Base-by-base conservation (phyloP, 2,329 filamentous ascomycete genomes). In the Neopestalotiopsis sp. region DNA sequence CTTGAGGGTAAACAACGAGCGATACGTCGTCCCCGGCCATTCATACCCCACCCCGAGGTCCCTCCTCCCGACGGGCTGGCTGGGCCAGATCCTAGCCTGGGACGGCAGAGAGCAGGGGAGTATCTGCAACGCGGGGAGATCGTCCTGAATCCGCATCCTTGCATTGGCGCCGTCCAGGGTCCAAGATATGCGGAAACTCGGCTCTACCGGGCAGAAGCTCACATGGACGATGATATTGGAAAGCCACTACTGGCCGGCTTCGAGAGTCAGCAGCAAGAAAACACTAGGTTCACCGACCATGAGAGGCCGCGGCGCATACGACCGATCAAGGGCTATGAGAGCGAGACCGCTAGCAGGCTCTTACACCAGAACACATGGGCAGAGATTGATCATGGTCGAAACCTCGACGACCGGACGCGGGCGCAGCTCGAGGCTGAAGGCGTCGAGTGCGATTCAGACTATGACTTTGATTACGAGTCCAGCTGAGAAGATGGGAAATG, bases 101-200 rank as follows among this genome's bases (percentile, higher is more conserved):
- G 79, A 32, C 68, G 75, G 4, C 62, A 71, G 3, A 71, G 69
- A 1, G 78, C 77, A 7, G 72, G 68, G 0, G 72, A 74, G 0
- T 84, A 81, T 61, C 70, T 91, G 0, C 71, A 76, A 1, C 76
- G 75, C 4, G 74, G 78, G 0, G 81, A 85, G 68, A 78, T 91
- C 0, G 69, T 75, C 1, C 69, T 84, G 0, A 80, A 83, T 65
- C 75, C 78, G 0, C 82, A 88, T 71, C 84, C 80, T 1, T 81
- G 82, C 5, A 77, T 90, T 34, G 89, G 89, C 34, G 86, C 83
- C 4, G 82, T 90, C 1, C 85, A 91, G 73, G 89, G 89, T 1
- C 83, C 84, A 0, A 77, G 78, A 2, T 91, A 91, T 72, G 69
- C 78, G 1, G 71, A 77, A 1, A 83, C 85, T 0, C 79, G 79